Conservation (phyloP, 140 eudicot species). For the Erigeron philadelphicus region DNA sequence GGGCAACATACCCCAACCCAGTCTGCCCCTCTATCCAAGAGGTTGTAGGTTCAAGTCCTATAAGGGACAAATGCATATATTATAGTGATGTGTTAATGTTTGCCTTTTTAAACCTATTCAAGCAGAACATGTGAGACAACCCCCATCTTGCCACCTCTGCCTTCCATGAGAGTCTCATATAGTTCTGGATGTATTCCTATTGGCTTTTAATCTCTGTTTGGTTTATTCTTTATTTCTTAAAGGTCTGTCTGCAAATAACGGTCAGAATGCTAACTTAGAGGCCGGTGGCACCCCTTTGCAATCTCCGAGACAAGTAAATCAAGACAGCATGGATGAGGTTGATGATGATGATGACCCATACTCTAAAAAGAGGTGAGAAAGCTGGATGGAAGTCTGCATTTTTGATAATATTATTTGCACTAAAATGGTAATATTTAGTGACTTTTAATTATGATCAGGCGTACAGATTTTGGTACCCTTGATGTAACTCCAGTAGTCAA, state of each 20-base stretch:
- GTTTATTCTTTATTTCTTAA: constrained; percentile 15
- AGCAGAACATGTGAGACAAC: neutral
- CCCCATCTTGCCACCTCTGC: constrained; percentile 10
- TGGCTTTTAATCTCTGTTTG: constrained; percentile 17
- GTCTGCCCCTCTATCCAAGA: neutral
- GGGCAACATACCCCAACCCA: neutral
- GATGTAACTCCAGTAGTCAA: constrained; percentile 76
- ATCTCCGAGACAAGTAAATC: constrained; percentile 51
- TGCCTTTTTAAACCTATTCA: no score
- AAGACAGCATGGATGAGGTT: constrained; percentile 46
- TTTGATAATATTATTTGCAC: constrained; percentile 16
- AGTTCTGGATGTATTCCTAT: neutral
- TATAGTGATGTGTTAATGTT: no score
- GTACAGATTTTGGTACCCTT: constrained; percentile 51
- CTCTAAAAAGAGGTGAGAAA: constrained; percentile 60
- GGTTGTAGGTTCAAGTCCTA: no score
- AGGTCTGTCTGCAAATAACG: constrained; percentile 46
- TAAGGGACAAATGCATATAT: no score
- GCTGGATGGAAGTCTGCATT: neutral
- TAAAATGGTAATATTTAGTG: constrained; percentile 14
- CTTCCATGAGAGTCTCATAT: constrained; percentile 12
- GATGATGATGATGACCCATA: constrained; percentile 78
- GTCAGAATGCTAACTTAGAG: constrained; percentile 44
- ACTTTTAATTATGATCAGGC: constrained; percentile 40
- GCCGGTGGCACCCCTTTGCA: constrained; percentile 48